phyloP scores from a whole-genome alignment of 2,329 filamentous ascomycete genomes.

The Pestalotiopsis sp. region DNA sequence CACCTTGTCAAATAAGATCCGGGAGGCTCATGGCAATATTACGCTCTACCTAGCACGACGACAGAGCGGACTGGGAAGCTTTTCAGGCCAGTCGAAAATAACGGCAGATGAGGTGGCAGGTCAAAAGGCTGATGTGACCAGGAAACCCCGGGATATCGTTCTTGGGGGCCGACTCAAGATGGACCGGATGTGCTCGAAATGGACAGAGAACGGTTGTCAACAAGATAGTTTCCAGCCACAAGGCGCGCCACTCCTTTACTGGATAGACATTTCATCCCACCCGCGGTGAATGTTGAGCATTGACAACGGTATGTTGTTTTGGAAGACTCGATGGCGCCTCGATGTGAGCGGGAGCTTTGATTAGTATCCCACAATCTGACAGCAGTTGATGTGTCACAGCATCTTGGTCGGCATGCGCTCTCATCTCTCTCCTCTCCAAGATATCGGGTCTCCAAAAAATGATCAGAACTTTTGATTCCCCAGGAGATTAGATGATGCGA shows the following conservation, averaged over 20 bases:
- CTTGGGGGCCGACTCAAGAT: not conserved
- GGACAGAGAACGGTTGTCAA: not conserved
- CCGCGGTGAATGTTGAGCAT: not conserved
- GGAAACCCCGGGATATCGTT: not conserved
- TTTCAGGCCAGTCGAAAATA: not conserved
- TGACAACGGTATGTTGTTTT: not conserved
- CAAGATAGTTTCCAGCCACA: not conserved
- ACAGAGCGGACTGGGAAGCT: not conserved
- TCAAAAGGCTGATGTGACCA: not conserved
- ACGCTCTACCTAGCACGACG: not conserved
- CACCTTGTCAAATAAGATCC: not conserved
- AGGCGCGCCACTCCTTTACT: not conserved
- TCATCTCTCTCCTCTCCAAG: not conserved
- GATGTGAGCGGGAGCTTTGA: not conserved
- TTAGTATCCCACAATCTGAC: not conserved
- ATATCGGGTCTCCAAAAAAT: not conserved
- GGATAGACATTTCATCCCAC: not conserved
- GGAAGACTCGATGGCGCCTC: not conserved
- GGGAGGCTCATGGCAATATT: constrained; percentile 4
- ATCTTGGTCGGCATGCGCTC: not conserved
- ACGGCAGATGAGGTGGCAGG: not conserved
- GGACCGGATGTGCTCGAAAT: not conserved
- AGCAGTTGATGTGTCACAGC: not conserved
- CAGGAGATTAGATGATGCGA: not conserved
- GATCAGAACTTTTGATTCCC: not conserved